Base-by-base conservation (phyloP, 768 basidiomycete species). In the Mycena maculata region DNA sequence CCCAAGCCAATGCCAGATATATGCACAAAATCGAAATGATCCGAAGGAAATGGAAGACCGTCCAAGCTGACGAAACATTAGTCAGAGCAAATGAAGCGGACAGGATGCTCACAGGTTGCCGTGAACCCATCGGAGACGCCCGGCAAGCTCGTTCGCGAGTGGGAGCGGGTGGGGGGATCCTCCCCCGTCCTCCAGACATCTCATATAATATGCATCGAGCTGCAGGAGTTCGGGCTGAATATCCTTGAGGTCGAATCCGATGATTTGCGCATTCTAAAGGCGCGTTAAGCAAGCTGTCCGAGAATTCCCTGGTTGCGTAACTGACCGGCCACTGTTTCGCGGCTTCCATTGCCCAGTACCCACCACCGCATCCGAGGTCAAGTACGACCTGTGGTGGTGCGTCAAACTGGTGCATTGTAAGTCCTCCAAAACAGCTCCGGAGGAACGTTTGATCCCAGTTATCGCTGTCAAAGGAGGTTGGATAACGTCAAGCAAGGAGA, bases 401-500 rank as follows among this genome's bases (percentile, higher is more conserved):
- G 10, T 82, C 78, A 55, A 90, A 89, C 47, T 82, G 78, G 71
- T 88, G 84, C 64, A 88, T 81, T 0, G 91, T 88, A 33, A 90
- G 72, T 22, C 83, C 79, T 53, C 80, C 72, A 66, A 74, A 86
- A 68, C 81, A 88, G 58, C 74, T 83, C 38, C 78, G 78, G 69
- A 90, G 77, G 76, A 91, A 90, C 84, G 91, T 85, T 62, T 86
- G 84, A 72, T 92, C 87, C 91, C 91, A 93, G 49, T 86, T 87
- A 68, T 92, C 89, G 68, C 92, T 93, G 63, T 33, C 27, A 64
- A 56, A 52, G 27, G 67, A 48, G 68, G 63, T 50, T 25, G 52
- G 38, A 59, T 50, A 49, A 27, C 45, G 52, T 61, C 18, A 25
- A 39, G n/a, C 31, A 45, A 31, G 48, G 27, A 56, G 25, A 63